Base-by-base conservation (phyloP, 1,284 basidiomycete genomes). In the Exobasidium rhododendri region DNA sequence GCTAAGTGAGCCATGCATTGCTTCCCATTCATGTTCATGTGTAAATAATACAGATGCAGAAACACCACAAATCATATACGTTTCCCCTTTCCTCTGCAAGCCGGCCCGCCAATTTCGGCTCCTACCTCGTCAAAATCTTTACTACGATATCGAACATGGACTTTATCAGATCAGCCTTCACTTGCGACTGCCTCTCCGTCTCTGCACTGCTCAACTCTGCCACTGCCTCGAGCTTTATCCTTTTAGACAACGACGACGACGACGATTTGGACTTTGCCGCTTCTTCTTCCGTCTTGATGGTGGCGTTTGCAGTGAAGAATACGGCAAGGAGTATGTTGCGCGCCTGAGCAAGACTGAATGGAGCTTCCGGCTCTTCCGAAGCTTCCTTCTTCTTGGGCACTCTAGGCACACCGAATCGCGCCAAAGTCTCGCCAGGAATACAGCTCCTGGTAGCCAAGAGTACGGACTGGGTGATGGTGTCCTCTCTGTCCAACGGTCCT, bases 251-350 rank as follows among this genome's bases (percentile, higher is more conserved):
- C 7, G 10, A 10, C 10, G 17, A 40, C 17, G 35, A 40, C 7
- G 7, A 10, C 35, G 35, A 40, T 40, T 40, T 40, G 35, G 35
- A 10, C 35, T 40, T 40, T 40, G 17, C 35, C 13, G 47, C 47
- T 26, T 50, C 47, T 50, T 4, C 47, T 14, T 20, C 20, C 28
- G 47, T 50, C 13, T 26, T n/a, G 26, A 50, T 26, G 13, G 22
- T 26, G 13, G n/a, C 20, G 22, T 32, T 13, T 55, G 22, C 26
- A 31, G 52, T 26, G 14, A 55, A 31, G 52, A 30, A 55, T 11
- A 55, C 30, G 17, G 52, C 52, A 31, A 55, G 29, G 5, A 55
- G 29, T 17, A 55, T n/a, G 22, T n/a, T 13, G 17, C 29, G 31
- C 26, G 14, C 13, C 35, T 40, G 32, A 17, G 20, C 28, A 30